A percentile compares a stretch with the other conserved stretches of the same genome.
phyloP scores from a whole-genome alignment of 805 yeast genomes.

The Starmera amethionina region DNA sequence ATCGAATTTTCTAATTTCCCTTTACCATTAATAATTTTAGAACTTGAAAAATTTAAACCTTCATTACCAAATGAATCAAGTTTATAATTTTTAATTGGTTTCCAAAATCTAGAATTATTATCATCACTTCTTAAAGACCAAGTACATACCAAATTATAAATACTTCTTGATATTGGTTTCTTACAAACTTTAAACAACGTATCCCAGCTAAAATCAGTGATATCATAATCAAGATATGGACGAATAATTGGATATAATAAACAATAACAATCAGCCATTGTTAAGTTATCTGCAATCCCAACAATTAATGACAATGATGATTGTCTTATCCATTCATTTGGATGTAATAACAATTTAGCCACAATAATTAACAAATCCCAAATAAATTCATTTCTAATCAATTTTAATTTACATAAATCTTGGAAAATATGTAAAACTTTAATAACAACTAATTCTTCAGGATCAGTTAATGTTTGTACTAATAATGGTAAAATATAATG shows the following conservation, averaged over 20 bases:
- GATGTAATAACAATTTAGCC: conserved; percentile 63
- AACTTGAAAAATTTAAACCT: conserved; percentile 23
- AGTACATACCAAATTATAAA: conserved; percentile 49
- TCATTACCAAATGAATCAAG: conserved; percentile 37
- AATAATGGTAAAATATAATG: conserved; percentile 82
- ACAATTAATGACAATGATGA: conserved; percentile 52
- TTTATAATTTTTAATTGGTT: conserved; percentile 29
- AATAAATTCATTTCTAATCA: conserved; percentile 38
- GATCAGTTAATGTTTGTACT: conserved; percentile 73
- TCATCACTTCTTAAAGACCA: conserved; percentile 60
- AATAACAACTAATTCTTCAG: conserved; percentile 73
- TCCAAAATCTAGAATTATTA: conserved; percentile 70
- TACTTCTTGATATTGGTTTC: conserved; percentile 54
- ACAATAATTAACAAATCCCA: conserved; percentile 46
- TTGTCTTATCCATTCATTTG: conserved; percentile 79
- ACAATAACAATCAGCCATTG: conserved; percentile 76
- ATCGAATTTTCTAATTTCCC: conserved; percentile 17
- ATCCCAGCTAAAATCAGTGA: conserved; percentile 57
- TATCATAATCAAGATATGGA: conserved; percentile 69
- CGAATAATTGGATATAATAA: conserved; percentile 72
- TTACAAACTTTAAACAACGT: conserved; percentile 58
- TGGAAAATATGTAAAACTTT: conserved; percentile 53
- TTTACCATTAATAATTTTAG: conserved; percentile 7
- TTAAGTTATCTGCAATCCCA: conserved; percentile 49
- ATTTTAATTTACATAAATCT: conserved; percentile 45